Evolutionary conservation across 75 land plant species (phyloP), one percentile per base, ranked within the genome.

Genomic region (Chamaecyparis obtusa): DNA sequence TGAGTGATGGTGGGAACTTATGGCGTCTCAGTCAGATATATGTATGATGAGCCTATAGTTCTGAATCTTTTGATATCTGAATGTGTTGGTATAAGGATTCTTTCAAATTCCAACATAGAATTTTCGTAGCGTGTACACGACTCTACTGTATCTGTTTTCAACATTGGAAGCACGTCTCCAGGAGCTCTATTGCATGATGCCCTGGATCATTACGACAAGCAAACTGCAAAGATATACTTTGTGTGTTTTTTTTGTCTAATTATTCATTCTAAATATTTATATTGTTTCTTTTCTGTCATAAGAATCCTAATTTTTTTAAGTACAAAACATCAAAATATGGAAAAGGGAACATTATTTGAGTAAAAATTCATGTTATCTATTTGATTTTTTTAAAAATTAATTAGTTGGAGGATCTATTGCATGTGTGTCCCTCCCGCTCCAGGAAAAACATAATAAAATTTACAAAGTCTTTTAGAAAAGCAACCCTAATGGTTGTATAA

Each of bases 131-230:
- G 94, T 71, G 99, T 98, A 55, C 99, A 97, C 13, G 97, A 97
- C 71, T 97, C 99, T 39, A 96, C 97, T 35, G 99, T 91, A 41
- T 93, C 97, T 14, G 95, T 98, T 54, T 98, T 98, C 89, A 91
- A 91, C 83, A 95, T 97, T 93, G 99, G 99, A 67, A 97, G 99
- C 90, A 98, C 97, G 35, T 76, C 87, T 71, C 98, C 99, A 15
- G 95, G 96, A 84, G 99, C 99, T 69, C 92, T 98, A 85, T 84
- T 98, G 16, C 95, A 94, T 91, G 99, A 98, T 94, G 99, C 99
- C 56, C 89, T 95, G 87, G 99, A 98, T 91, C 99, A 98, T 80
- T 98, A 97, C 92, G 99, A 95, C 86, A 93, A 88, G 87, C 92
- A 95, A 19, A 98, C 97, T 92, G 94, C 99, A 60, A 98, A 98